Conservation (phyloP, 192 early-diverging fungal genomes). For the Globomyces pollinis-pini region DNA sequence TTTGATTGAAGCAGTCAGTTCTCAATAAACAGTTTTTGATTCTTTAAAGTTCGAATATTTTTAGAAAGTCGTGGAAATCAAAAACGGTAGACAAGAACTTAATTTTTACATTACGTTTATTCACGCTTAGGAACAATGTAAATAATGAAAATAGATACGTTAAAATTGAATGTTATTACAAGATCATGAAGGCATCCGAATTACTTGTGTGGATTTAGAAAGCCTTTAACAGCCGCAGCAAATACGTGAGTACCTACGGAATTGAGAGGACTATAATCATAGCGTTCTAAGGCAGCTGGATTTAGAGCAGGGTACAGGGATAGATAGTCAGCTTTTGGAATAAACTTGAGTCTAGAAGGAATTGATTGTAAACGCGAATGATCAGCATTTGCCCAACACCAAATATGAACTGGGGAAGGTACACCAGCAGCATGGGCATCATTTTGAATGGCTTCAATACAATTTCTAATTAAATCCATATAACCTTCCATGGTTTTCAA, state of each 20-base stretch:
- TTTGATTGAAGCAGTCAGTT: conserved; percentile 28
- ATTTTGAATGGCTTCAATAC: conserved; percentile 25
- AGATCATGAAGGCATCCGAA: too few species aligned
- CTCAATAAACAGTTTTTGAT: conserved; percentile 2
- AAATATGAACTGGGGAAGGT: conserved; percentile 22
- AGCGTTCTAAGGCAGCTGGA: conserved; percentile 20
- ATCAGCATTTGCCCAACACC: conserved; percentile 30
- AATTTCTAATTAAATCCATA: conserved; percentile 23
- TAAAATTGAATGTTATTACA: too few species aligned
- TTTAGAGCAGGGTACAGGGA: conserved; percentile 23
- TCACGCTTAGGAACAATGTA: too few species aligned
- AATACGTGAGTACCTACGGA: conserved; percentile 24
- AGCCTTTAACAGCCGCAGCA: conserved; percentile 1
- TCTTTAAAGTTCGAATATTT: too few species aligned
- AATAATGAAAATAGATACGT: too few species aligned
- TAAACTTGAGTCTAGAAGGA: conserved; percentile 30
- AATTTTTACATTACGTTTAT: too few species aligned
- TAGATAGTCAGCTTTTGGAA: conserved; percentile 31
- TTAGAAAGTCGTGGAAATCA: too few species aligned
- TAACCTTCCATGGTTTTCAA: conserved; percentile 33
- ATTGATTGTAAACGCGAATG: conserved; percentile 16
- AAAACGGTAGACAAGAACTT: too few species aligned
- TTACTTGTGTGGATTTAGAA: too few species aligned
- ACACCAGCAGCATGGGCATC: conserved; percentile 19
- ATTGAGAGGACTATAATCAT: conserved; percentile 26